Evolutionary conservation across 1,284 basidiomycete genomes (phyloP), one percentile per base, ranked within the genome.

Genomic region (Cryptococcus sp.): DNA sequence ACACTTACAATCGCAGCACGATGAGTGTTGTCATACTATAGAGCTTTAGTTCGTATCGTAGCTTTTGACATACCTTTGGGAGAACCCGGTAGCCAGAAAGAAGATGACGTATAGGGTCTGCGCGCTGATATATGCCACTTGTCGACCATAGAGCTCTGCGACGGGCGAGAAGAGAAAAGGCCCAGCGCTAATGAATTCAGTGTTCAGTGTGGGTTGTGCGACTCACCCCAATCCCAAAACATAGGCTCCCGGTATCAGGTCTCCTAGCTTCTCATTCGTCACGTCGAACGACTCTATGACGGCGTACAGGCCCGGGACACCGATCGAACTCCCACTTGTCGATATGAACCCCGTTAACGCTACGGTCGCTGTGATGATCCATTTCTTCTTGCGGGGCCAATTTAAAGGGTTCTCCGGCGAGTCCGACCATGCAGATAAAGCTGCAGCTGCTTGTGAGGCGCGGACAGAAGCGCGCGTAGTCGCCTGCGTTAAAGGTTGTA

Each of bases 141-240:
- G 78, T 0, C 81, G 61, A 4, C 81, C 81, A 38, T 77, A 79
- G 17, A 81, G 73, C 68, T 82, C 81, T 5, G 72, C 73, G 11
- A 80, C 74, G 0, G 81, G 81, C 0, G 81, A 78, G 50, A 82
- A 79, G 10, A 81, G 41, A 64, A 82, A 82, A 0, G 81, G 81
- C 0, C 81, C 81, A 8, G 61, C 55, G 11, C 73, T 74, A 1
- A 8, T 20, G 47, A 25, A 1, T 19, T 27, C 17, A 47, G 17
- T 6, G 30, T 13, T n/a, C 22, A n/a, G 40, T 15, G 17, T 16
- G 30, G 30, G 8, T 13, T 35, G 4, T 10, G 8, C 27, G 1
- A 64, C 72, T 57, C 51, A 74, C 72, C 76, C 77, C 4, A 78
- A 55, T 3, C 78, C 78, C 19, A 77, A 55, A 0, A 79, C 76